phyloP scores from a whole-genome alignment of 2,329 filamentous ascomycete genomes.

The Exophiala aquamarina region DNA sequence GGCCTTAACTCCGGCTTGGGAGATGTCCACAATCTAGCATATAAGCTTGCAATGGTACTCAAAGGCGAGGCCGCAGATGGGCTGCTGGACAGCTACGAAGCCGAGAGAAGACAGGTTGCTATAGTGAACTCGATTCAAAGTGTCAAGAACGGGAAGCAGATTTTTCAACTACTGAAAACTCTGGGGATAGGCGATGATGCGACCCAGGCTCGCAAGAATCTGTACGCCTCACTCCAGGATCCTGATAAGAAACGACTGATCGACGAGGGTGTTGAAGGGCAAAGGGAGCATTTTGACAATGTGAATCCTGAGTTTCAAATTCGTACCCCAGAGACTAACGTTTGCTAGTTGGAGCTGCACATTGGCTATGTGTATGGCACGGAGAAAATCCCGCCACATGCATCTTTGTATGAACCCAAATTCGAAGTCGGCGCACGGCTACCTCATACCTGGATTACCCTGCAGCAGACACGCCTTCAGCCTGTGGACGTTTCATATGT shows the following conservation, averaged over 20 bases:
- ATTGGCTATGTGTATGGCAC: slow-evolving; percentile 47
- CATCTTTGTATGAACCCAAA: slow-evolving; percentile 39
- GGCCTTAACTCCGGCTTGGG: slow-evolving; percentile 60
- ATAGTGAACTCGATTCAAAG: slow-evolving; percentile 43
- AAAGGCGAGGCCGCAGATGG: slow-evolving; percentile 30
- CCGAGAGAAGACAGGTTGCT: slow-evolving; percentile 41
- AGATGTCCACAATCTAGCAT: slow-evolving; percentile 55
- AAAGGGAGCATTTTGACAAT: slow-evolving; percentile 23
- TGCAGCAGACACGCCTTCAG: slow-evolving; percentile 6
- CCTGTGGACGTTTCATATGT: slow-evolving; percentile 39
- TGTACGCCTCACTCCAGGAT: slow-evolving; percentile 13
- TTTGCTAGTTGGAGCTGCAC: slow-evolving; percentile 41
- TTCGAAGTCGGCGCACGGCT: slow-evolving; percentile 41
- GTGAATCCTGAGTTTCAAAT: slow-evolving; percentile 1
- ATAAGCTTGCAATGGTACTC: slow-evolving; percentile 49
- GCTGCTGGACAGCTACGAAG: slow-evolving; percentile 39
- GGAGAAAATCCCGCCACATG: slow-evolving; percentile 34
- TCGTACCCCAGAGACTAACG: too few species aligned
- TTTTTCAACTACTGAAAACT: slow-evolving; percentile 43
- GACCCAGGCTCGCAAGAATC: slow-evolving; percentile 7
- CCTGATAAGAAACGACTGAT: slow-evolving; percentile 32
- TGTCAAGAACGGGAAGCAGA: slow-evolving; percentile 45
- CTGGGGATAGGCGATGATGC: slow-evolving; percentile 38
- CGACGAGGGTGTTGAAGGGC: slow-evolving; percentile 25
- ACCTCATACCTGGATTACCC: slow-evolving; percentile 42